Evolutionary conservation across 2,329 filamentous ascomycete genomes (phyloP).

Genomic region (Xylaria sp.): DNA sequence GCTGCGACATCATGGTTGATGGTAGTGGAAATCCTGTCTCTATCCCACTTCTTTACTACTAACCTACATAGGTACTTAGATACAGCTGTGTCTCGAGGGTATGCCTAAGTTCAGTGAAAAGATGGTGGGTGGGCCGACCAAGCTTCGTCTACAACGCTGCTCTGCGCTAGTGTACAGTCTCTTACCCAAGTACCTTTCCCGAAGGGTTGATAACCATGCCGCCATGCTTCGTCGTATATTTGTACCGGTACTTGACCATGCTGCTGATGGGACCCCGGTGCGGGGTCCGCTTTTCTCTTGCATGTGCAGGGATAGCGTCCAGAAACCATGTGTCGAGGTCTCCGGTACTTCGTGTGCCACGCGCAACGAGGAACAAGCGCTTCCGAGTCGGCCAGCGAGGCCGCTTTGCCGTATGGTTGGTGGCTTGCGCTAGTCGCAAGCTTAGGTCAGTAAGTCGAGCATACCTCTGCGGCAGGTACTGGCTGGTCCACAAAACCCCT

Average conservation of each 20-base stretch:
- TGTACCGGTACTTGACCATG: conserved; percentile 44
- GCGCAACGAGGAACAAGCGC: conserved; percentile 42
- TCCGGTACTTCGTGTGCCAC: conserved; percentile 43
- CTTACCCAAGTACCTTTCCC: conserved; percentile 28
- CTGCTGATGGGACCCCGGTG: conserved; percentile 40
- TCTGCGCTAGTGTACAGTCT: too few relatives aligned
- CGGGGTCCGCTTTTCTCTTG: conserved; percentile 43
- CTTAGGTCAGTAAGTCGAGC: conserved; percentile 26
- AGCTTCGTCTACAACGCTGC: not conserved
- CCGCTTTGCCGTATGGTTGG: conserved; percentile 29
- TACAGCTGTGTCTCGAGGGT: conserved; percentile 19
- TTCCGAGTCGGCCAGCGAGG: conserved; percentile 19
- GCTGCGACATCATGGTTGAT: not conserved
- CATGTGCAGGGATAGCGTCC: conserved; percentile 40
- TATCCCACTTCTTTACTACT: not conserved
- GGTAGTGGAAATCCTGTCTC: conserved; percentile 12
- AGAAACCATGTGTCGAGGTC: conserved; percentile 38
- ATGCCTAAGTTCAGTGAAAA: conserved; percentile 24
- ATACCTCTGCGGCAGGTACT: conserved; percentile 21
- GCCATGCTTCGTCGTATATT: conserved; percentile 32
- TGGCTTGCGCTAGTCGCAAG: conserved; percentile 27
- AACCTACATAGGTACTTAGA: too few relatives aligned
- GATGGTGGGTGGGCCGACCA: conserved; percentile 20
- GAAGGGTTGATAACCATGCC: conserved; percentile 34
- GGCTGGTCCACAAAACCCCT: conserved; percentile 29